Percentiles rank a stretch among this genome's conserved stretches.
Conservation (phyloP, 164 flowering plant genomes). For the Cinnamomum micranthum region DNA sequence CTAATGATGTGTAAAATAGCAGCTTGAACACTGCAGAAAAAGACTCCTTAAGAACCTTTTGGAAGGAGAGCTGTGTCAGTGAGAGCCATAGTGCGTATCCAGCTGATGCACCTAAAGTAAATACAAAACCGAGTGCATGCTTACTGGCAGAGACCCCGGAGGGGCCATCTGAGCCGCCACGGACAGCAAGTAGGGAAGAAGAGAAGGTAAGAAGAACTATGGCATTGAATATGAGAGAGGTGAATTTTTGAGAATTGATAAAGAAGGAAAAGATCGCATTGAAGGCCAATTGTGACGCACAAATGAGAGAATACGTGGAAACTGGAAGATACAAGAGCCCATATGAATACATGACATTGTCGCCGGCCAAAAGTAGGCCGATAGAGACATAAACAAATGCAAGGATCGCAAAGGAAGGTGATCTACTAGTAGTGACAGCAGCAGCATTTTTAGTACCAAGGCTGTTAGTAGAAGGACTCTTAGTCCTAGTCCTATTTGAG, state of each 20-base stretch:
- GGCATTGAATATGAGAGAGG: slow-evolving; percentile 20
- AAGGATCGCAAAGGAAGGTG: slow-evolving; percentile 10
- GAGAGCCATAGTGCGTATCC: slow-evolving; percentile 22
- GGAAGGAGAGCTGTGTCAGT: slow-evolving; percentile 28
- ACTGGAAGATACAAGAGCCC: slow-evolving; percentile 30
- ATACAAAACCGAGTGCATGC: slow-evolving; percentile 19
- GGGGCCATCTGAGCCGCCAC: slow-evolving; percentile 12
- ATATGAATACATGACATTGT: slow-evolving; percentile 24
- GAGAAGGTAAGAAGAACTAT: slow-evolving; percentile 20
- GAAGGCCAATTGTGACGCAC: slow-evolving; percentile 30
- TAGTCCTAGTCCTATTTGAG: background rate
- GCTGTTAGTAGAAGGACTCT: no score
- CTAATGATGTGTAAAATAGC: slow-evolving; percentile 18
- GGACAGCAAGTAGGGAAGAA: slow-evolving; percentile 20
- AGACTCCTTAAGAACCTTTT: slow-evolving; percentile 19
- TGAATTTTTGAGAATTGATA: slow-evolving; percentile 29
- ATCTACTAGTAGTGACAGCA: background rate
- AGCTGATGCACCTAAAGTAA: slow-evolving; percentile 34
- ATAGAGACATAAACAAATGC: slow-evolving; percentile 14
- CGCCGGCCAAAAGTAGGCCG: slow-evolving; percentile 17
- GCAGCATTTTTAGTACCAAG: no score
- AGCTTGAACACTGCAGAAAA: slow-evolving; percentile 18
- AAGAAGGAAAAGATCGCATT: slow-evolving; percentile 28
- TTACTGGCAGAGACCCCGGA: slow-evolving; percentile 11
- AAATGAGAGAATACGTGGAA: slow-evolving; percentile 29